Base-by-base conservation (phyloP, 257 asterid genomes). In the Penstemon eatonii region DNA sequence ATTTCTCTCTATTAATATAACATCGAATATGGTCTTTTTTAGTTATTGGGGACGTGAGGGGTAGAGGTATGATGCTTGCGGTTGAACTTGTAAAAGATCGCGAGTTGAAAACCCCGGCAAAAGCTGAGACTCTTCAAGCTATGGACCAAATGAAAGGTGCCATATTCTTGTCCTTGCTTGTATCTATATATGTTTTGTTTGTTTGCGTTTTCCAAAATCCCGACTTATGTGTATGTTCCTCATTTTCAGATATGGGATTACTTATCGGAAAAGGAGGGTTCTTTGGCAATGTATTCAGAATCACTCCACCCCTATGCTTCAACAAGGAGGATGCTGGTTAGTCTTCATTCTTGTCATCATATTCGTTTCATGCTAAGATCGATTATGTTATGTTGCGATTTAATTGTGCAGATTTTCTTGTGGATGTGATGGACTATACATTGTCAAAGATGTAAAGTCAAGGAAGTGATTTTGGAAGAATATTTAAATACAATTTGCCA, bases 261-360 rank as follows among this genome's bases (percentile, higher is more conserved):
- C 77, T 87, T 11, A 73, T 93, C 4, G 99, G 99, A 45, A 93
- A 93, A 83, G 99, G 99, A 0, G 97, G 99, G 36, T 85, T 88
- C 77, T 82, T 76, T 5, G 99, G 99, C 56, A 93, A 93, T 60
- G 96, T 90, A 11, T 87, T 90, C 80, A 78, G 97, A 53, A 80
- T 93, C 78, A 93, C 99, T 46, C 99, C 99, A 60, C 99, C 99
- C 15, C 91, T 90, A 45, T 93, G 99, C 83, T 90, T 93, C 90
- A 90, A 86, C 76, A 85, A 81, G 76, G 95, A 85, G 60, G 99
- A 93, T 72, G 95, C 97, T 41, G 97, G 98, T 92, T 64, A 1
- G 86, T 62, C 47, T 59, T 54, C 56, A 3, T 10, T 33, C 25
- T 44, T 49, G 9, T 37, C 37, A 57, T 6, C 59, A 10, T 47